These are phyloP conservation scores for Sugiyamaella novakii DNA, from an alignment of 1,139 yeast species.

Conservation along the genomic window DNA sequence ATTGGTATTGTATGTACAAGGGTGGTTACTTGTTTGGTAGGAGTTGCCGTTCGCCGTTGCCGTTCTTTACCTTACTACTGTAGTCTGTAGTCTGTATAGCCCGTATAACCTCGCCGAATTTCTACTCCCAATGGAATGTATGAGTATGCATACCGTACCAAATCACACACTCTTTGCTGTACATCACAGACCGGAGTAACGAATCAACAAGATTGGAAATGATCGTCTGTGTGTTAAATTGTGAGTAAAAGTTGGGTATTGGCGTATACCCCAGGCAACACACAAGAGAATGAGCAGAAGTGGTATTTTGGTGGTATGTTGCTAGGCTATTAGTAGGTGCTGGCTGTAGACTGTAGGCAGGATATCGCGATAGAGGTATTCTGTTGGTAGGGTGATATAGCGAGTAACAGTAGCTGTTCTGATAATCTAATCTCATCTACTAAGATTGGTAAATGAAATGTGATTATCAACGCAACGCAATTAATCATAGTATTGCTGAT, in stretches of 20 bases:
- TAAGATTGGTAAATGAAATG: too few species aligned
- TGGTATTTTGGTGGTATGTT: too few species aligned
- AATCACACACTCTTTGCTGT: conserved; percentile 8
- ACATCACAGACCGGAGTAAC: conserved; percentile 8
- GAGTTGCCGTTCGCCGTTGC: too few species aligned
- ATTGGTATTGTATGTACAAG: neutral
- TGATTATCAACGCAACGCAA: too few species aligned
- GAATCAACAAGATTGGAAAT: conserved; percentile 1
- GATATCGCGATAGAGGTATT: neutral
- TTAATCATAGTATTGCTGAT: too few species aligned
- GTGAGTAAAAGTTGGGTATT: conserved; percentile 9
- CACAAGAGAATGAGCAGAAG: neutral
- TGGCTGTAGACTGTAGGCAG: neutral
- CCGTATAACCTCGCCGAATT: too few species aligned
- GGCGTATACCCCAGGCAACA: conserved; percentile 5
- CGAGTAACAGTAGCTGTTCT: too few species aligned
- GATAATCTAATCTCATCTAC: too few species aligned
- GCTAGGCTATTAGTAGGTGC: neutral
- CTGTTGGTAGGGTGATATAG: neutral
- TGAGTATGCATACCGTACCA: conserved; percentile 1
- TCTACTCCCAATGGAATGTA: neutral
- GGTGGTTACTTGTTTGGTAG: neutral
- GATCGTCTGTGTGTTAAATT: conserved; percentile 2
- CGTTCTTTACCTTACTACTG: too few species aligned
- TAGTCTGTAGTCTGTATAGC: too few species aligned